Percentiles rank a stretch among this genome's conserved stretches.
phyloP scores from a whole-genome alignment of 345 rosid genomes.

The Theobroma cacao region DNA sequence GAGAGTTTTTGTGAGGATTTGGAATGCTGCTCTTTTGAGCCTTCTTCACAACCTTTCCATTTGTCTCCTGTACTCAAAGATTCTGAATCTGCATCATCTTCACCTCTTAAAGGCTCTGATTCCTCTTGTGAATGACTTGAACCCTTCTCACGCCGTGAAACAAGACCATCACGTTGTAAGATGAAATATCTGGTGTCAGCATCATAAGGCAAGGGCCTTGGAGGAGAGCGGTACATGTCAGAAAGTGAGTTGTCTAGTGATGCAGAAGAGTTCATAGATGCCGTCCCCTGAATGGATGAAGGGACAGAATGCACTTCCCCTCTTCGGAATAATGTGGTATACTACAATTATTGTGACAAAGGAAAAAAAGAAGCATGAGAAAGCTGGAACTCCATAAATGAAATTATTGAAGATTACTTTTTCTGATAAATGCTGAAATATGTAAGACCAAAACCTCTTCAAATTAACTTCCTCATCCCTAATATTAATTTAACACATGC shows the following conservation, averaged over 20 bases:
- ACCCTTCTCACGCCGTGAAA: conserved; percentile 82
- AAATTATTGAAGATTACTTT: conserved; percentile 4
- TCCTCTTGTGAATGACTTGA: conserved; percentile 86
- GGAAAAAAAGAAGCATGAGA: conserved; percentile 5
- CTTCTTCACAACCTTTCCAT: conserved; percentile 67
- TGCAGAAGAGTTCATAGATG: conserved; percentile 59
- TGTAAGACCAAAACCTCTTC: conserved; percentile 6
- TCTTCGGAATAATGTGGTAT: conserved; percentile 64
- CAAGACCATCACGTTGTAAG: conserved; percentile 55
- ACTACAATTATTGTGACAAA: conserved; percentile 38
- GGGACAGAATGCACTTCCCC: conserved; percentile 74
- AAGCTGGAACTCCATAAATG: conserved; percentile 15
- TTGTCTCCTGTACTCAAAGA: conserved; percentile 52
- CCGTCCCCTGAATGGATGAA: conserved; percentile 69
- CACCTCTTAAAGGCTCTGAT: conserved; percentile 74
- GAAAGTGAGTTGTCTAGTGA: conserved; percentile 82
- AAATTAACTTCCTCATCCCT: conserved; percentile 9
- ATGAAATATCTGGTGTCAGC: conserved; percentile 59
- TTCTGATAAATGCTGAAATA: conserved; percentile 5
- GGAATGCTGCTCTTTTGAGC: conserved; percentile 53
- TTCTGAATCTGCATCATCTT: conserved; percentile 53
- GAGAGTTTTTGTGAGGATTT: conserved; percentile 53
- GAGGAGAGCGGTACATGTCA: conserved; percentile 84
- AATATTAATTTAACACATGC: neutral
- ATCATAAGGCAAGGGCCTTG: conserved; percentile 95